Evolutionary conservation across 352 stramenopile genomes (phyloP).

Genomic region (Pythium utonaiense): DNA sequence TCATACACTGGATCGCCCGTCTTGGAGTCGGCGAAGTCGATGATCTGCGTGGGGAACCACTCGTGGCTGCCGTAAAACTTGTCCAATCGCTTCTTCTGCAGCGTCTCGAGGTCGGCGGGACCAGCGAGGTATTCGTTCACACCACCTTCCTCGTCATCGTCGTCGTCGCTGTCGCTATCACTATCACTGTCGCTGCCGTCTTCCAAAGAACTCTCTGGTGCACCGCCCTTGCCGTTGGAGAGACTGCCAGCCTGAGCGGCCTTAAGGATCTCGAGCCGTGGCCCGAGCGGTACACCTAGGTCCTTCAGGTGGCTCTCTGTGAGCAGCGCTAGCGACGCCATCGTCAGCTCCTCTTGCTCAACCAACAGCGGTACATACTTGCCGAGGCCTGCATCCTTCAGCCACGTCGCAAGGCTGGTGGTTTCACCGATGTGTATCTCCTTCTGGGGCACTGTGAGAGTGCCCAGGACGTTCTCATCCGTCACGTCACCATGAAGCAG

Average conservation of each 20-base stretch:
- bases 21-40: slow-evolving; percentile 88
- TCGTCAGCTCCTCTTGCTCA: slow-evolving; percentile 56
- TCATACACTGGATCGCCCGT: slow-evolving; percentile 85
- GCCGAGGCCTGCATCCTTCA: slow-evolving; percentile 42
- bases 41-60: slow-evolving; percentile 68
- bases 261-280: slow-evolving; percentile 53
- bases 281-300: slow-evolving; percentile 54
- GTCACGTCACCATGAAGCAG: slow-evolving; percentile 82
- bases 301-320: slow-evolving; percentile 53
- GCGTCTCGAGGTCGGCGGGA: slow-evolving; percentile 12
- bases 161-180: slow-evolving; percentile 38
- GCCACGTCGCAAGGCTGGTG: slow-evolving; percentile 28
- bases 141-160: slow-evolving; percentile 40
- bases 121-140: slow-evolving; percentile 22
- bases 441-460: not conserved
- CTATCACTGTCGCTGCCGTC: slow-evolving; percentile 33
- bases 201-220: slow-evolving; percentile 8
- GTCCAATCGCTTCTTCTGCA: slow-evolving; percentile 39
- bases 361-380: slow-evolving; percentile 55
- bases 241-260: not conserved
- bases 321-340: slow-evolving; percentile 38
- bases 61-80: slow-evolving; percentile 45
- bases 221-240: not conserved
- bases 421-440: not conserved
- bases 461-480: slow-evolving; percentile 81